These are phyloP conservation scores for Eucalyptus viminalis DNA, from an alignment of 345 rosid species.

Conservation along the genomic window DNA sequence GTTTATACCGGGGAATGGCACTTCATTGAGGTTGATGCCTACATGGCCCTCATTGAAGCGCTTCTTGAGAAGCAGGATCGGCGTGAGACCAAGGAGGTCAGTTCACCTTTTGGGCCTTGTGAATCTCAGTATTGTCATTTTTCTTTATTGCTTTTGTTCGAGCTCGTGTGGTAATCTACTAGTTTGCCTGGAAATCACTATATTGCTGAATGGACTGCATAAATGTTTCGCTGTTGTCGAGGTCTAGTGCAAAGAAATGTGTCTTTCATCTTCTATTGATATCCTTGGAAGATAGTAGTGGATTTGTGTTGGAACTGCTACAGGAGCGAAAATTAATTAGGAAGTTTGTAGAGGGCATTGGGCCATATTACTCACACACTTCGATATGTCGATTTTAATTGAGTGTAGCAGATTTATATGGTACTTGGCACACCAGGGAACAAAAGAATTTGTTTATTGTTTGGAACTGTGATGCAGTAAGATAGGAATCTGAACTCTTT, in stretches of 20 bases:
- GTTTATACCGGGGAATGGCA: constrained; percentile 28
- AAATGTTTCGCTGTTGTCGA: background rate
- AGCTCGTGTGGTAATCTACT: background rate
- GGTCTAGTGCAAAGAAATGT: background rate
- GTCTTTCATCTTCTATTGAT: background rate
- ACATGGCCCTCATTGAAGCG: constrained; percentile 15
- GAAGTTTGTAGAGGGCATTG: background rate
- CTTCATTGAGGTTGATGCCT: constrained; percentile 29
- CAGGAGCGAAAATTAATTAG: background rate
- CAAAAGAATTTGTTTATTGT: background rate
- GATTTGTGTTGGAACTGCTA: background rate
- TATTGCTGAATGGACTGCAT: background rate
- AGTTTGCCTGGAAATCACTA: background rate
- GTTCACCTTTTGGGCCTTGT: background rate
- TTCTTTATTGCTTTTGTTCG: background rate
- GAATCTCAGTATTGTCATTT: background rate
- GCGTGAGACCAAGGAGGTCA: constrained; percentile 1
- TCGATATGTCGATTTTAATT: background rate
- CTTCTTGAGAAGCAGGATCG: constrained; percentile 16
- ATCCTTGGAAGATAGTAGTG: background rate
- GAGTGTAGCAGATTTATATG: background rate
- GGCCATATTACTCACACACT: background rate
- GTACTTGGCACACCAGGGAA: background rate
- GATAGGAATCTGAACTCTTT: background rate
- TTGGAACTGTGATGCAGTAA: background rate